phyloP scores from a whole-genome alignment of 2,329 filamentous ascomycete genomes.

The Claviceps arundinis region DNA sequence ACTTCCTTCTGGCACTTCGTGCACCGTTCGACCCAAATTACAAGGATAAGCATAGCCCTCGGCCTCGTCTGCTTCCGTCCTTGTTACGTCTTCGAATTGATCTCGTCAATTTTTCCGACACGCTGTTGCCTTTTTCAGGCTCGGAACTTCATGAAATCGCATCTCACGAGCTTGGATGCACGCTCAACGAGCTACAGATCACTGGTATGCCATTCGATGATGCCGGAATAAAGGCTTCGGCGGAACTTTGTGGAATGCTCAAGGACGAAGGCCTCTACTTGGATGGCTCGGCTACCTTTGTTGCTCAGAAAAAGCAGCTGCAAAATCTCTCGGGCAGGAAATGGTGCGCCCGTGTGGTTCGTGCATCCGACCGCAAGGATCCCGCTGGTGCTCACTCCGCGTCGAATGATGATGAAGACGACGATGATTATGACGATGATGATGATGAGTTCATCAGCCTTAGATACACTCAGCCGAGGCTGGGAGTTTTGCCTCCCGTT shows the following conservation, averaged over 20 bases:
- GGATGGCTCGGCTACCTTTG: constrained; percentile 29
- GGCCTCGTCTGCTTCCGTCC: constrained; percentile 33
- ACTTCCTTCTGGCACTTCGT: constrained; percentile 38
- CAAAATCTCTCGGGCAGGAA: constrained; percentile 24
- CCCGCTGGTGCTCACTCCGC: constrained; percentile 6
- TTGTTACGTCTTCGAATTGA: constrained; percentile 37
- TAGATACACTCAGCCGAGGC: constrained; percentile 15
- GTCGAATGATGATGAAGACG: constrained; percentile 1
- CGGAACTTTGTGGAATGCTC: constrained; percentile 37
- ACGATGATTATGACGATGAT: constrained; percentile 15
- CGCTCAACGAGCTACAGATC: constrained; percentile 37
- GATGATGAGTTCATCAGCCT: constrained; percentile 8
- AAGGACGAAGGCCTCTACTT: constrained; percentile 40
- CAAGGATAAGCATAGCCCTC: constrained; percentile 20
- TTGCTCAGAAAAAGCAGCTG: constrained; percentile 27
- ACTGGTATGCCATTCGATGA: constrained; percentile 39
- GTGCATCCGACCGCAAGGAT: constrained; percentile 25
- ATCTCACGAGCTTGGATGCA: constrained; percentile 39
- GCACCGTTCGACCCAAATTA: constrained; percentile 33
- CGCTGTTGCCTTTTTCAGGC: constrained; percentile 30
- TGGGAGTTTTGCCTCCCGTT: constrained; percentile 24
- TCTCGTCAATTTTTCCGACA: constrained; percentile 39
- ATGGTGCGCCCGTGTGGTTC: constrained; percentile 31
- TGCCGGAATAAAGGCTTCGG: constrained; percentile 30
- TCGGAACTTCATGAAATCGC: constrained; percentile 38